phyloP scores from a whole-genome alignment of 371 early-diverging fungal genomes.

The Zychaea mexicana region DNA sequence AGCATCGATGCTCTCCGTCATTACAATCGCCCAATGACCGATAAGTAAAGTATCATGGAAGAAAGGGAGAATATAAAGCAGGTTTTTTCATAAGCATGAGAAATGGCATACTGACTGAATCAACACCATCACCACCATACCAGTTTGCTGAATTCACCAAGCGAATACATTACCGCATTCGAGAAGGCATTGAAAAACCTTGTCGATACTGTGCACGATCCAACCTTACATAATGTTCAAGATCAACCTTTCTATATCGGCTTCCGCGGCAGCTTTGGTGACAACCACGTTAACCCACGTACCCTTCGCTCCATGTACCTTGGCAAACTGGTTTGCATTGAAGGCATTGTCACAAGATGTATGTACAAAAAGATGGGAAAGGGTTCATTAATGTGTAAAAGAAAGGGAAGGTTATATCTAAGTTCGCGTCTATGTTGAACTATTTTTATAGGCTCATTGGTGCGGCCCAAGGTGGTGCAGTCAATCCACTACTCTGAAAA shows the following conservation, averaged over 20 bases:
- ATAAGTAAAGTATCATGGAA: conserved; percentile 65
- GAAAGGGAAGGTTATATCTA: too few species aligned
- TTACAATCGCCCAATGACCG: conserved; percentile 67
- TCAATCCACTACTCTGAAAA: conserved; percentile 95
- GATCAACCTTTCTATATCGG: conserved; percentile 77
- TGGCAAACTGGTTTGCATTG: conserved; percentile 93
- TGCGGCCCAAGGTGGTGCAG: conserved; percentile 94
- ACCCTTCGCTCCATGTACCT: conserved; percentile 83
- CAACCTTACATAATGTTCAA: conserved; percentile 36
- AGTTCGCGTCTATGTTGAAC: too few species aligned
- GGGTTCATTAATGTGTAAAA: too few species aligned
- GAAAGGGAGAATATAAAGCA: too few species aligned
- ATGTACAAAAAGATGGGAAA: conserved; percentile 17
- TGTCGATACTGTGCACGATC: conserved; percentile 38
- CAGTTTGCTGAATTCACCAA: conserved; percentile 77
- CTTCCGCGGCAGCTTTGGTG: conserved; percentile 95
- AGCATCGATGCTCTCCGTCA: conserved; percentile 89
- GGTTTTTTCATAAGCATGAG: too few species aligned
- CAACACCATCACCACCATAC: too few species aligned
- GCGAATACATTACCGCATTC: conserved; percentile 84
- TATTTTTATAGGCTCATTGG: conserved; percentile 81
- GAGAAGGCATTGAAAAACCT: conserved; percentile 78
- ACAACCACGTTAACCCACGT: conserved; percentile 89
- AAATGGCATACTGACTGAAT: background rate
- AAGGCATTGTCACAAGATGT: conserved; percentile 99